These are phyloP conservation scores for Lyophyllum decastes DNA, from an alignment of 768 basidiomycete genomes.

Conservation along the genomic window DNA sequence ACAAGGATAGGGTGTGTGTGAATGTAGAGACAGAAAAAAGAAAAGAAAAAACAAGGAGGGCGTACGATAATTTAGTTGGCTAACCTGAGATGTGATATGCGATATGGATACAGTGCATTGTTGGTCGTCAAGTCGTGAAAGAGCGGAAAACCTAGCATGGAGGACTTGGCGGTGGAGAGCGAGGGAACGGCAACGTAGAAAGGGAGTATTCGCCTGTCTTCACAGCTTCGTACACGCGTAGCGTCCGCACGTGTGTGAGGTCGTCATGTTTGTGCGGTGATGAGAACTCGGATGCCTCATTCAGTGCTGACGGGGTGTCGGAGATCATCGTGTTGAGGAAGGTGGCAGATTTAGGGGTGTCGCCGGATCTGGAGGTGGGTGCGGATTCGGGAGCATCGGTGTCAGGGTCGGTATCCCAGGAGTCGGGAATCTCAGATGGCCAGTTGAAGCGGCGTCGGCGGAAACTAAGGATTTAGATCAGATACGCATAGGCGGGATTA, in stretches of 20 bases:
- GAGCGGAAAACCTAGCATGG: constrained; percentile 2
- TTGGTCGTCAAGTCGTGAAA: background rate
- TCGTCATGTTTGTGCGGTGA: constrained; percentile 30
- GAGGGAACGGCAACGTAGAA: constrained; percentile 20
- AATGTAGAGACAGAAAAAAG: background rate
- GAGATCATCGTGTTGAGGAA: constrained; percentile 17
- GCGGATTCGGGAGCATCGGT: constrained; percentile 15
- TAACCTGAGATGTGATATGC: constrained; percentile 2
- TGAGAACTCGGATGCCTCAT: constrained; percentile 1
- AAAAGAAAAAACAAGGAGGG: background rate
- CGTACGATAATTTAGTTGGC: background rate
- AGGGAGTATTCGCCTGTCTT: constrained; percentile 33
- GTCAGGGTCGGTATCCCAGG: constrained; percentile 29
- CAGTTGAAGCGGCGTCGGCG: constrained; percentile 69
- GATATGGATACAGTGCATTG: constrained; percentile 7
- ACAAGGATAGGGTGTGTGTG: background rate
- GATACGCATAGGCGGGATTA: background rate
- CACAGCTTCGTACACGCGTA: constrained; percentile 52
- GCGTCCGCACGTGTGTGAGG: constrained; percentile 50
- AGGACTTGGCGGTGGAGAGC: constrained; percentile 19
- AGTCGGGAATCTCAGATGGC: constrained; percentile 46
- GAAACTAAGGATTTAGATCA: constrained; percentile 45
- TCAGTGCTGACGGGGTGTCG: constrained; percentile 20
- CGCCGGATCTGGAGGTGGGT: constrained; percentile 13
- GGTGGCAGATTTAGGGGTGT: constrained; percentile 16